Percentiles rank a stretch among this genome's conserved stretches.
phyloP scores from a whole-genome alignment of 805 yeast species.

The Wickerhamomyces ciferrii region DNA sequence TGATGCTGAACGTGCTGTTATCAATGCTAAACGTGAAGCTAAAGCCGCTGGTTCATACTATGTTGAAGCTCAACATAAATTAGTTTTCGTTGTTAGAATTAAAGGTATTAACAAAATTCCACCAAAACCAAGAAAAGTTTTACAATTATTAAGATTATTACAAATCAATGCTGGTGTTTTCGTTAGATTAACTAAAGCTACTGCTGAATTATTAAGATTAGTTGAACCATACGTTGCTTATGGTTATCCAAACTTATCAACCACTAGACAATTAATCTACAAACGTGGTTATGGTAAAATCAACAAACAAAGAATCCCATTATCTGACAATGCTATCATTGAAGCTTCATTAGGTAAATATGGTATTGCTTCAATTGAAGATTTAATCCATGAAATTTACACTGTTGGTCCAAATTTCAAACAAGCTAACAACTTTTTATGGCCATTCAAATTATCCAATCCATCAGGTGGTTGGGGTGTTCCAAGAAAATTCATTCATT shows the following conservation, averaged over 20 bases:
- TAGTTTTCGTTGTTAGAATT: slow-evolving; percentile 95
- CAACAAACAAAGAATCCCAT: slow-evolving; percentile 91
- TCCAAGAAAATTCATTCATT: slow-evolving; percentile 94
- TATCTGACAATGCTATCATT: slow-evolving; percentile 81
- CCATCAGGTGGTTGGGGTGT: slow-evolving; percentile 98
- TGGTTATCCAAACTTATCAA: slow-evolving; percentile 94
- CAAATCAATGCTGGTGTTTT: slow-evolving; percentile 95
- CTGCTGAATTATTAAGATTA: slow-evolving; percentile 84
- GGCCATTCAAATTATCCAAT: slow-evolving; percentile 97
- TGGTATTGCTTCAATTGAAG: slow-evolving; percentile 90
- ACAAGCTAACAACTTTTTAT: slow-evolving; percentile 96
- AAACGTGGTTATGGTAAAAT: slow-evolving; percentile 98
- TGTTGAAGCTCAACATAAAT: slow-evolving; percentile 92
- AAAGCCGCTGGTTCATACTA: slow-evolving; percentile 91
- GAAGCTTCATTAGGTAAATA: slow-evolving; percentile 86
- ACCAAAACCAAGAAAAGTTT: slow-evolving; percentile 98
- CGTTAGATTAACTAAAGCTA: slow-evolving; percentile 94
- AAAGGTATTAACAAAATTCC: slow-evolving; percentile 99
- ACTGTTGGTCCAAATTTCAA: slow-evolving; percentile 98
- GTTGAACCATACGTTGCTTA: slow-evolving; percentile 96
- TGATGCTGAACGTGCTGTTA: slow-evolving; percentile 84
- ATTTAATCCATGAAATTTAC: slow-evolving; percentile 92
- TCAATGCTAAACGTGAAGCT: slow-evolving; percentile 88
- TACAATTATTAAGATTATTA: slow-evolving; percentile 88
- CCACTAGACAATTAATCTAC: slow-evolving; percentile 90